phyloP scores from a whole-genome alignment of 2,329 filamentous ascomycete species.

The Fusarium penzigii region DNA sequence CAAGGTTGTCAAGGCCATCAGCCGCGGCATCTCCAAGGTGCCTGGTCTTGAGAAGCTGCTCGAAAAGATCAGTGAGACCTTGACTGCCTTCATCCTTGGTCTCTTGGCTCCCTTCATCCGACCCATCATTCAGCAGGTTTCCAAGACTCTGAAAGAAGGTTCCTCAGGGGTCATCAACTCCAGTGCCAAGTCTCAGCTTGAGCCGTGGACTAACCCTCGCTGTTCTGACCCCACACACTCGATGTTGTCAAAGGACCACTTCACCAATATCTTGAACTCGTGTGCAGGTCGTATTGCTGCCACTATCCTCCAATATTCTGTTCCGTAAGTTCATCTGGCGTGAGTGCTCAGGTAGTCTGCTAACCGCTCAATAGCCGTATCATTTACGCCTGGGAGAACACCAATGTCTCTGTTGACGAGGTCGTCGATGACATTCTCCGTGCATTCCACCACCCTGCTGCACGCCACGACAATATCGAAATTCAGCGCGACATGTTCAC shows the following conservation, averaged over 20 bases:
- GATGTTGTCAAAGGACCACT: conserved; percentile 83
- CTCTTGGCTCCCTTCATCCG: conserved; percentile 89
- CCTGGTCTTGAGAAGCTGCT: conserved; percentile 88
- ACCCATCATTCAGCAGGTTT: conserved; percentile 86
- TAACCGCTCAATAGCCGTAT: conserved; percentile 56
- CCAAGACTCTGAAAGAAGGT: conserved; percentile 80
- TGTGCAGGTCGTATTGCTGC: conserved; percentile 74
- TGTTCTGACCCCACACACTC: conserved; percentile 82
- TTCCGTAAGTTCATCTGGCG: conserved; percentile 58
- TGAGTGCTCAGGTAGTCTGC: not conserved
- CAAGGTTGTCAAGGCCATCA: conserved; percentile 87
- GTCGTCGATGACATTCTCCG: conserved; percentile 78
- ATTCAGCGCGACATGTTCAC: conserved; percentile 88
- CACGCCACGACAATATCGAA: conserved; percentile 73
- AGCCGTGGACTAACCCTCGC: conserved; percentile 74
- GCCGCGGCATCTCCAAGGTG: conserved; percentile 83
- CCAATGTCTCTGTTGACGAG: conserved; percentile 77
- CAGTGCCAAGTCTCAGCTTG: conserved; percentile 73
- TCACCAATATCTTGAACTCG: conserved; percentile 76
- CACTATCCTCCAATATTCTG: conserved; percentile 80
- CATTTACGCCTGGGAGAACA: conserved; percentile 91
- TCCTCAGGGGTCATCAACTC: conserved; percentile 71
- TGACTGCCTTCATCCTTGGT: conserved; percentile 89
- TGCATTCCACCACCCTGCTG: conserved; percentile 88
- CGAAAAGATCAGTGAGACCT: conserved; percentile 88